Percentiles rank a stretch among this genome's conserved stretches.
Conservation (phyloP, 768 basidiomycete species). For the Tulasnella sp. region DNA sequence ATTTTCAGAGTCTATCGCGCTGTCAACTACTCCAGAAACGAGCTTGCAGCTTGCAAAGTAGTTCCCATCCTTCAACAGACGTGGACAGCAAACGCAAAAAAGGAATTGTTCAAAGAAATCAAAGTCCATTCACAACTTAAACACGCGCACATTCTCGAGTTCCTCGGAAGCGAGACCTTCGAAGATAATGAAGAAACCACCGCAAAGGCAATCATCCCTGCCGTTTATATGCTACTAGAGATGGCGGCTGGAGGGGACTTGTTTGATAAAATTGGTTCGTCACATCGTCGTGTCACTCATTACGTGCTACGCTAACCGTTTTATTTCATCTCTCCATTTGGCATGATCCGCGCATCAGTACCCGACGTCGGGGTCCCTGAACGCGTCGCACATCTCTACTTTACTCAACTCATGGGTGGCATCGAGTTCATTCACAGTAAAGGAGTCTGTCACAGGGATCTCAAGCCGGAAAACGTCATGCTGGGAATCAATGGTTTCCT, state of each 20-base stretch:
- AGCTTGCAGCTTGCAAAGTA: constrained; percentile 83
- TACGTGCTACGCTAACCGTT: background rate
- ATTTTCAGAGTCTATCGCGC: constrained; percentile 72
- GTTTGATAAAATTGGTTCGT: constrained; percentile 95
- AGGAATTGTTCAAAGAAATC: constrained; percentile 86
- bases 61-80: constrained; percentile 56
- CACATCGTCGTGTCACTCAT: background rate
- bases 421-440: constrained; percentile 78
- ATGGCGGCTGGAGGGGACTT: constrained; percentile 89
- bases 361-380: constrained; percentile 84
- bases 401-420: constrained; percentile 74
- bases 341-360: constrained; percentile 39
- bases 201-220: constrained; percentile 49
- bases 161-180: constrained; percentile 68
- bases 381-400: constrained; percentile 84
- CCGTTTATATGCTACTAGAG: constrained; percentile 88
- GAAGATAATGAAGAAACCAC: constrained; percentile 40
- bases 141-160: constrained; percentile 73
- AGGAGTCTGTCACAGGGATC: constrained; percentile 92
- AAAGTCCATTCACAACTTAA: constrained; percentile 75
- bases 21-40: constrained; percentile 54
- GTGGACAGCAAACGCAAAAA: constrained; percentile 54
- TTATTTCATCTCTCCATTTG: background rate
- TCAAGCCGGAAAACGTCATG: constrained; percentile 94
- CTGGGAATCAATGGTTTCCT: constrained; percentile 75